Evolutionary conservation across 2,329 filamentous ascomycete genomes (phyloP), one percentile per base, ranked within the genome.

Genomic region (Teratosphaeria gauchensis): DNA sequence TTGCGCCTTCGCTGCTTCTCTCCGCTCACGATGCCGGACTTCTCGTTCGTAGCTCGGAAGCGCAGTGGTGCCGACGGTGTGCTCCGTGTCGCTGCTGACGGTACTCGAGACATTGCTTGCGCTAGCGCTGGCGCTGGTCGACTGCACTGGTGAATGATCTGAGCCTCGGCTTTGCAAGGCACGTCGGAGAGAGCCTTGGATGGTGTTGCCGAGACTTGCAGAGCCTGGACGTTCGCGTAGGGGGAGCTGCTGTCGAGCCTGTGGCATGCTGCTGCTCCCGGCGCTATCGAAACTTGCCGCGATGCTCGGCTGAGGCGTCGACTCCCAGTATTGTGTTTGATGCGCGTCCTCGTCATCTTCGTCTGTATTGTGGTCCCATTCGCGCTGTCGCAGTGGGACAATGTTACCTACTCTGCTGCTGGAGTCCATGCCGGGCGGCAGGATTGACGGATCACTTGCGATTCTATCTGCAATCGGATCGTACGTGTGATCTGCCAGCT

Each of bases 1-100:
- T 56, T 66, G 64, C 52, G 63, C 53, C 55, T 62, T 60, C n/a
- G 63, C 69, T 35, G 54, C 63, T 56, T 68, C 68, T 51, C 64
- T 57, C 54, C 54, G 67, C 67, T 65, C 75, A 62, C 58, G 71
- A 59, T 70, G 68, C 12, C 67, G 62, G 24, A 68, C 60, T 57
- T 73, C 70, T 14, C 66, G 65, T 58, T 73, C 69, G 57, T 71
- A 71, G 54, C 63, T 69, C 5, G 71, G 71, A 21, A 72, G 61
- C 3, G 70, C 70, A 0, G 70, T 73, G 1, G 69, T 66, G 24
- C 56, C 58, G n/a, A 30, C 46, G 5, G 46, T 38, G 54, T 65
- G 62, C 58, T 72, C 69, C 8, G 67, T 69, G 58, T 72, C 70
- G 64, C 68, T 71, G 63, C 65, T 71, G 28, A 70, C 68, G 4